Evolutionary conservation across 208 protist species (phyloP).

Genomic region (Eutreptiella sp.): DNA sequence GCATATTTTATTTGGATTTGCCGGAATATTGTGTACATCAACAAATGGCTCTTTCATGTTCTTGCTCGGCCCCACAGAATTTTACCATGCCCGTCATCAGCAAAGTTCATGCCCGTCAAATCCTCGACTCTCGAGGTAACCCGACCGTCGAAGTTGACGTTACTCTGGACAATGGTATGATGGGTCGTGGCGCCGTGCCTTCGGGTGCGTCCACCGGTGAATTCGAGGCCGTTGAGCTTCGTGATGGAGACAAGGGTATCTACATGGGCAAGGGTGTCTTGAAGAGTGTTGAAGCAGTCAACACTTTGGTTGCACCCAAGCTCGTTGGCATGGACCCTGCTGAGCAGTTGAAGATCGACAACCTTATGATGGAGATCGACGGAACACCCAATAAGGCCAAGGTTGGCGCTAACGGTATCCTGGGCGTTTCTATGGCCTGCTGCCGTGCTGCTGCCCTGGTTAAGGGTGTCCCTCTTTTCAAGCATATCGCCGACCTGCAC

Average conservation of each 20-base stretch:
- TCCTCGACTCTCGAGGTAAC: constrained; percentile 79
- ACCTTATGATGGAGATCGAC: constrained; percentile 89
- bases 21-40: too few relatives aligned
- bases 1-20: too few relatives aligned
- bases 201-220: constrained; percentile 98
- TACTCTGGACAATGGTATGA: constrained; percentile 83
- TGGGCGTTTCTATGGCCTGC: constrained; percentile 94
- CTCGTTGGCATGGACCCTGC: constrained; percentile 83
- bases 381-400: constrained; percentile 94
- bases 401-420: constrained; percentile 96
- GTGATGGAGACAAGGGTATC: constrained; percentile 85
- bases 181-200: constrained; percentile 94
- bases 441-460: constrained; percentile 87
- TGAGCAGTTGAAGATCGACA: constrained; percentile 83
- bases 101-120: constrained; percentile 72
- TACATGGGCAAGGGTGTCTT: constrained; percentile 95
- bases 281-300: constrained; percentile 94
- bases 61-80: too few relatives aligned
- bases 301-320: constrained; percentile 78
- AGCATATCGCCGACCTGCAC: constrained; percentile 85
- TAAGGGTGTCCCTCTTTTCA: constrained; percentile 85
- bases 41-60: too few relatives aligned
- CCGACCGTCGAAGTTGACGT: constrained; percentile 80
- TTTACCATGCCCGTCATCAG: constrained; percentile 53
- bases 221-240: constrained; percentile 94